A percentile compares a stretch with the other conserved stretches of the same genome.
Evolutionary conservation across 768 basidiomycete genomes (phyloP).

Genomic region (Suillus brevipes): DNA sequence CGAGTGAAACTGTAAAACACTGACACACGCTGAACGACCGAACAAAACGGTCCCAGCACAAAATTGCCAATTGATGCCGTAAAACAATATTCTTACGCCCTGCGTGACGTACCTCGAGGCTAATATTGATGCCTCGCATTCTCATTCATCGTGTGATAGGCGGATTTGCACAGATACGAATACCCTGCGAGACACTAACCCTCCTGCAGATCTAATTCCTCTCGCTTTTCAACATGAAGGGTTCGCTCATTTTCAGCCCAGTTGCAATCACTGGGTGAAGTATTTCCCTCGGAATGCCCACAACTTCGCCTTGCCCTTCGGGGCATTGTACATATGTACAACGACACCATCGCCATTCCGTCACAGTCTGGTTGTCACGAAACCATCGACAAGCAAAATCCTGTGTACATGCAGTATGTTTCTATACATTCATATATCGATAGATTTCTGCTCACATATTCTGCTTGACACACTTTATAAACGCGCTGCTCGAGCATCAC

Average conservation of each 20-base stretch:
- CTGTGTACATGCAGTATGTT: not conserved
- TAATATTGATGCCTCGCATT: too few species aligned
- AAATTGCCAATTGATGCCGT: slow-evolving; percentile 47
- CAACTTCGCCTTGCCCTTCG: not conserved
- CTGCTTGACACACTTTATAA: not conserved
- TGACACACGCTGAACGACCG: slow-evolving; percentile 67
- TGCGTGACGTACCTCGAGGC: slow-evolving; percentile 39
- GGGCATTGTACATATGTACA: not conserved
- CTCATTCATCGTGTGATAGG: too few species aligned
- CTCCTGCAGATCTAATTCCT: too few species aligned
- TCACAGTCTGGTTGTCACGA: not conserved
- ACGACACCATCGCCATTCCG: not conserved
- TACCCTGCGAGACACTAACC: too few species aligned
- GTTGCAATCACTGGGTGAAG: not conserved
- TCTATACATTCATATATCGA: not conserved
- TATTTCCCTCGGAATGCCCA: not conserved
- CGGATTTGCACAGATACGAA: too few species aligned
- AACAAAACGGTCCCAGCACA: slow-evolving; percentile 84
- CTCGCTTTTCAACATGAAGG: not conserved
- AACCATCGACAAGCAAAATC: not conserved
- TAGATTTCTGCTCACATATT: too few species aligned
- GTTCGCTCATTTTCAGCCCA: not conserved
- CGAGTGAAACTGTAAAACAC: not conserved
- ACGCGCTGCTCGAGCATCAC: too few species aligned
- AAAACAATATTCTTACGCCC: slow-evolving; percentile 79